Conservation (phyloP, 2,329 filamentous ascomycete genomes). For the Microsporum canis region DNA sequence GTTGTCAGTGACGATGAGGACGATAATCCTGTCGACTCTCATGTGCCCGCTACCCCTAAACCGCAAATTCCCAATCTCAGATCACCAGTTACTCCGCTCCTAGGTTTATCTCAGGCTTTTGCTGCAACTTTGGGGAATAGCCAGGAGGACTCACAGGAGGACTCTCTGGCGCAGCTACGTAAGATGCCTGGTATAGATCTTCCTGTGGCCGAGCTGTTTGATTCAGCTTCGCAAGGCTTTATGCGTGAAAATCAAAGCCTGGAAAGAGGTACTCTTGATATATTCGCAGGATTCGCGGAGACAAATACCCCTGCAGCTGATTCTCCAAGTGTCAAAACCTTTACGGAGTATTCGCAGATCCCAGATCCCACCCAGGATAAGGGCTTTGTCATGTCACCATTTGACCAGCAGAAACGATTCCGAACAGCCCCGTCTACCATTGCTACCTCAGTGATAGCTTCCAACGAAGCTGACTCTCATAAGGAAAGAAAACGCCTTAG, state of each 20-base stretch:
- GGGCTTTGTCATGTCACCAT: slow-evolving; percentile 63
- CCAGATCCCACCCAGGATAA: slow-evolving; percentile 70
- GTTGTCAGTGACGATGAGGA: slow-evolving; percentile 59
- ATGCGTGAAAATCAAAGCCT: slow-evolving; percentile 47
- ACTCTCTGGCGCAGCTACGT: slow-evolving; percentile 42
- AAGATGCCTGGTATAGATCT: slow-evolving; percentile 43
- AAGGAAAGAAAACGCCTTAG: slow-evolving; percentile 35
- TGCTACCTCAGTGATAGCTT: slow-evolving; percentile 54
- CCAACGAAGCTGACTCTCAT: slow-evolving; percentile 52
- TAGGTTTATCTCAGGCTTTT: slow-evolving; percentile 83
- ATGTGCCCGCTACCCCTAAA: slow-evolving; percentile 20
- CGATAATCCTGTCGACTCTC: slow-evolving; percentile 25
- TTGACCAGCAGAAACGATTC: slow-evolving; percentile 55
- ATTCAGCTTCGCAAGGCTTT: slow-evolving; percentile 51
- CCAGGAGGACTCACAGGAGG: slow-evolving; percentile 34
- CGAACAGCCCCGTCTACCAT: slow-evolving; percentile 55
- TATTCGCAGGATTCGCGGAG: slow-evolving; percentile 34
- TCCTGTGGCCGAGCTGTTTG: slow-evolving; percentile 48
- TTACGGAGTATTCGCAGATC: slow-evolving; percentile 57
- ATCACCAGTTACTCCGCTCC: slow-evolving; percentile 31
- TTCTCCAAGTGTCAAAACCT: slow-evolving; percentile 26
- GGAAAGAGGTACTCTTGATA: slow-evolving; percentile 28
- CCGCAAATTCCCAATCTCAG: slow-evolving; percentile 57
- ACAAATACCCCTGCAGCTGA: slow-evolving; percentile 27
- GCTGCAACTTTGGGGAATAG: slow-evolving; percentile 71